These are phyloP conservation scores for Colletotrichum sp. DNA, from an alignment of 2,329 filamentous ascomycete species.

Conservation along the genomic window DNA sequence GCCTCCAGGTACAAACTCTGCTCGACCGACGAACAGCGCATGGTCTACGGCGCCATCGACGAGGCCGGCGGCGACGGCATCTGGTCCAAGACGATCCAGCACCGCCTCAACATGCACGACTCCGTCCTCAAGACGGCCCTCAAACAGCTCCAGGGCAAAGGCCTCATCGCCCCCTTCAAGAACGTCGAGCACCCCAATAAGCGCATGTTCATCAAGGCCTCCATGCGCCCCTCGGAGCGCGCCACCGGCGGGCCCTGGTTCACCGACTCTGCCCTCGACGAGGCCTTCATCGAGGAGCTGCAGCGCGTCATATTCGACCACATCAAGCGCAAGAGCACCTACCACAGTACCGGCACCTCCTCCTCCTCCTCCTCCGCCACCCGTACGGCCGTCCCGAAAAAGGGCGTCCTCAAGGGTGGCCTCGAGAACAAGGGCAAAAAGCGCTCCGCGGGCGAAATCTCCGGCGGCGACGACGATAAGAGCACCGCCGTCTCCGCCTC, in stretches of 20 bases:
- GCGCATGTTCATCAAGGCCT: slow-evolving; percentile 94
- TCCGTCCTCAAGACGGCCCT: slow-evolving; percentile 80
- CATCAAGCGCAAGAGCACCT: slow-evolving; percentile 75
- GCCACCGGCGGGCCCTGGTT: slow-evolving; percentile 96
- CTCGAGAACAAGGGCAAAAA: slow-evolving; percentile 52
- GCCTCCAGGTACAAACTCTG: slow-evolving; percentile 60
- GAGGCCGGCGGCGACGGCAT: slow-evolving; percentile 83
- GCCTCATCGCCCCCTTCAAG: slow-evolving; percentile 86
- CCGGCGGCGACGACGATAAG: slow-evolving; percentile 33
- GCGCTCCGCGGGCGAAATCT: slow-evolving; percentile 52
- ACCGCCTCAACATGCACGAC: slow-evolving; percentile 81
- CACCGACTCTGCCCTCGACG: slow-evolving; percentile 87
- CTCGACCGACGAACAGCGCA: slow-evolving; percentile 73
- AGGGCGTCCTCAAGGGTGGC: slow-evolving; percentile 57
- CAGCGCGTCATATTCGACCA: slow-evolving; percentile 75
- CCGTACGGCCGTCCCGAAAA: slow-evolving; percentile 56
- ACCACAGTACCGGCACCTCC: slow-evolving; percentile 48
- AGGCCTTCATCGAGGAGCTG: slow-evolving; percentile 82
- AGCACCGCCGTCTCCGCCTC: background rate
- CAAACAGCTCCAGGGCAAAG: slow-evolving; percentile 81
- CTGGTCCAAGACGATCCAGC: slow-evolving; percentile 87
- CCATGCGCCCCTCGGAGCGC: slow-evolving; percentile 83
- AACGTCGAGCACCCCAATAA: slow-evolving; percentile 89
- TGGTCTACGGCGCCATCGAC: slow-evolving; percentile 91
- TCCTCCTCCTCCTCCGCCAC: slow-evolving; percentile 29